phyloP scores from a whole-genome alignment of 2,329 filamentous ascomycete species.

The Helotiales sp. region DNA sequence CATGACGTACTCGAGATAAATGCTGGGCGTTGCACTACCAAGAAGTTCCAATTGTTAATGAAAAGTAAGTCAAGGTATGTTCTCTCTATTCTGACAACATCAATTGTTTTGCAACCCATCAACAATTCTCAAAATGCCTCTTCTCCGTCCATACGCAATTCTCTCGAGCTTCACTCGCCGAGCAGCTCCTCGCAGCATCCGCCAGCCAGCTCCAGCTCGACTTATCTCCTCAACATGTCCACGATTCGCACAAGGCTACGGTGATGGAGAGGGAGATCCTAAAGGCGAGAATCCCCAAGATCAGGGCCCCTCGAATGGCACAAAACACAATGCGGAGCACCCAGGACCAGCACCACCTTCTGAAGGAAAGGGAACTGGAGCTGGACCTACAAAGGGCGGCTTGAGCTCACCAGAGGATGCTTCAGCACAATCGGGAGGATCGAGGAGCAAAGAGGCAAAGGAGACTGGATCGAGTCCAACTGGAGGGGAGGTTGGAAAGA shows the following conservation, averaged over 20 bases:
- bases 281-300: conserved; percentile 45
- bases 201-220: conserved; percentile 26
- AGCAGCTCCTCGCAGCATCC: conserved; percentile 15
- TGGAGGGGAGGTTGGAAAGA: conserved; percentile 33
- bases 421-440: conserved; percentile 48
- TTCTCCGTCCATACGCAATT: conserved; percentile 25
- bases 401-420: conserved; percentile 42
- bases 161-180: conserved; percentile 27
- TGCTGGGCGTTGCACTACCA: neutral
- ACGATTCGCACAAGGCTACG: conserved; percentile 45
- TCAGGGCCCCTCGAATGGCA: conserved; percentile 43
- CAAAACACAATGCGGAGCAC: conserved; percentile 48
- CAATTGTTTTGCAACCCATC: neutral
- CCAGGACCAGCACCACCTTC: conserved; percentile 49
- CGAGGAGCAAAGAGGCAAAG: conserved; percentile 47
- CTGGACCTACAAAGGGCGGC: conserved; percentile 45
- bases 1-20: conserved; percentile 10
- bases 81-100: neutral
- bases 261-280: conserved; percentile 48
- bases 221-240: conserved; percentile 27
- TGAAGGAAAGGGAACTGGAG: conserved; percentile 48
- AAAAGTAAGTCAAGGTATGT: neutral
- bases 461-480: conserved; percentile 45
- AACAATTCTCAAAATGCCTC: conserved; percentile 31
- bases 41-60: neutral